Evolutionary conservation across 2,329 filamentous ascomycete species (phyloP), one percentile per base, ranked within the genome.

Genomic region (Malbranchea zuffiana): DNA sequence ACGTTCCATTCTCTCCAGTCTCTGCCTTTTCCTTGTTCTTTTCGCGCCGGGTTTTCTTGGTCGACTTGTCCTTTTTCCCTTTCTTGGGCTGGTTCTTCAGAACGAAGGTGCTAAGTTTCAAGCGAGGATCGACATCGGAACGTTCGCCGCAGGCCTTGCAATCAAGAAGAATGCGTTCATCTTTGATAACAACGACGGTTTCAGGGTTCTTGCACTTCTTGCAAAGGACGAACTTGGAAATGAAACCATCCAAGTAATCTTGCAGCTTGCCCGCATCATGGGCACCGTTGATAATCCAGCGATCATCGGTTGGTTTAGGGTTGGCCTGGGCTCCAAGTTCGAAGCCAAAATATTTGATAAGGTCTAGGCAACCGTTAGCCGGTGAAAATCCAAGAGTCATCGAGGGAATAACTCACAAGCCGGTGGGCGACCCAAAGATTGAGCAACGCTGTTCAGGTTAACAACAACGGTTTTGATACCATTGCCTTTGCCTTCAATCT

Each of bases 301-400:
- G 90, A 62, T 98, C 90, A 62, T 96, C 88, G 54, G 85, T 79
- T 49, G 90, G 88, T 60, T 95, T 90, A 52, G 86, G 87, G 69
- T 95, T 96, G 70, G 90, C 95, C 71, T 96, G 90, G 53, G 90
- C 90, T 61, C 90, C 90, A 41, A 98, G 79, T 68, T 98, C 90
- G 62, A 98, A 96, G 53, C 90, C 90, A 57, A 98, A 98, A 72
- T 93, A 98, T 72, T 98, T 98, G 79, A 98, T 96, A 60, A 98
- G 76, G 63, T 95, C 62, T 66, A 39, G 12, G 29, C 10, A 29
- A 16, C 17, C 5, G 18, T 17, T 33, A 41, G 40, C 29, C 35
- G 34, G 28, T 47, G 27, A 12, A 24, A 17, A 25, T 16, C 12
- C 19, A 35, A 34, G 15, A n/a, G 25, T 11, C 20, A 25, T 2